These are phyloP conservation scores for Citropsis articulata DNA, from an alignment of 345 rosid species.

Conservation along the genomic window DNA sequence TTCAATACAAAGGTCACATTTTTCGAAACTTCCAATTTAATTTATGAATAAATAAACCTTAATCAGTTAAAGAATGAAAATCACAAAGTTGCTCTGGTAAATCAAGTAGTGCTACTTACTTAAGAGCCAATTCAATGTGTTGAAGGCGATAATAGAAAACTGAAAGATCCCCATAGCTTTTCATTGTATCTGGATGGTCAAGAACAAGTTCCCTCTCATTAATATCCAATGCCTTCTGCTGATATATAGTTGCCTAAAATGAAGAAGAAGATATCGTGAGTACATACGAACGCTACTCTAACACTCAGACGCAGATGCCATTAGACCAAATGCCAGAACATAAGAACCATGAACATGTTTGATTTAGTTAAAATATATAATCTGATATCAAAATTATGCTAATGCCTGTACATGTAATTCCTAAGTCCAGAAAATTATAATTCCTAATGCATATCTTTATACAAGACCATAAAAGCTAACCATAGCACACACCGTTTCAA, in stretches of 20 bases:
- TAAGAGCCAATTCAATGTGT: slow-evolving; percentile 68
- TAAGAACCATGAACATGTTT: background rate
- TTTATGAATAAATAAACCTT: background rate
- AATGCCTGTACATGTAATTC: background rate
- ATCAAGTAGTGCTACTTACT: slow-evolving; percentile 39
- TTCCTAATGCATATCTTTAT: background rate
- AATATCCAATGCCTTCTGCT: slow-evolving; percentile 89
- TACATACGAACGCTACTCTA: background rate
- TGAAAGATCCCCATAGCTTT: slow-evolving; percentile 74
- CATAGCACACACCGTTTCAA: slow-evolving; percentile 7
- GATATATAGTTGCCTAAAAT: slow-evolving; percentile 72
- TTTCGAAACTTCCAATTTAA: background rate
- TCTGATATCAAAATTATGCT: background rate
- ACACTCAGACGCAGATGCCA: background rate
- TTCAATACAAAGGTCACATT: no score
- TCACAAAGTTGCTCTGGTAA: background rate
- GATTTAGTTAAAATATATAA: background rate
- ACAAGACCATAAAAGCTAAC: background rate
- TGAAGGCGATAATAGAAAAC: slow-evolving; percentile 75
- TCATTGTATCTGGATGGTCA: slow-evolving; percentile 86
- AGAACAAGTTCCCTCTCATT: slow-evolving; percentile 58
- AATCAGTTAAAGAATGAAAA: background rate
- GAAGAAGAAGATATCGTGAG: slow-evolving; percentile 16
- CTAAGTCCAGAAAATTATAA: background rate
- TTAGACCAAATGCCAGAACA: background rate